Percentiles rank a stretch among this genome's conserved stretches.
phyloP scores from a whole-genome alignment of 176 grass and related monocot genomes.

The Phragmites australis region DNA sequence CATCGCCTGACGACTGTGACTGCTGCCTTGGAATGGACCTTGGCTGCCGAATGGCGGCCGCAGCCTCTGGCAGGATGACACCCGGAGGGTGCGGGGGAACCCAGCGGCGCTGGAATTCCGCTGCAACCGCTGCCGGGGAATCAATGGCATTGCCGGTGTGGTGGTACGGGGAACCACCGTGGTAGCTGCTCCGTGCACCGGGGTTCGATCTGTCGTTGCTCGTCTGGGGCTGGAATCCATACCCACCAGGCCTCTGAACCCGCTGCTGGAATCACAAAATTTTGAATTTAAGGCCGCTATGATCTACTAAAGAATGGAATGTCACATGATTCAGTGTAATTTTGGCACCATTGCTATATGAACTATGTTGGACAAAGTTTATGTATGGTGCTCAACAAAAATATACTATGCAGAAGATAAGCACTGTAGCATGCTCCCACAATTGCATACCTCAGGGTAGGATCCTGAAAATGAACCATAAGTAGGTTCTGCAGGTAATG shows the following conservation, averaged over 20 bases:
- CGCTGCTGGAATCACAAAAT: constrained; percentile 40
- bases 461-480: constrained; percentile 46
- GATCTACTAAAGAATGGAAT: neutral
- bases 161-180: constrained; percentile 33
- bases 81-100: constrained; percentile 61
- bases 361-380: neutral
- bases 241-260: constrained; percentile 45
- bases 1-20: constrained; percentile 25
- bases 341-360: neutral
- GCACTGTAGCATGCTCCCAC: neutral
- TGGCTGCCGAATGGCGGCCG: constrained; percentile 62
- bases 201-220: constrained; percentile 48
- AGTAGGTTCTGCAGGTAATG: constrained; percentile 45
- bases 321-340: neutral
- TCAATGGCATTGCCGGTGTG: constrained; percentile 26
- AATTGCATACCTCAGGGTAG: constrained; percentile 47
- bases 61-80: constrained; percentile 63
- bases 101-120: constrained; percentile 62
- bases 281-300: neutral
- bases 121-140: neutral
- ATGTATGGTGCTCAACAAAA: neutral
- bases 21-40: too few species aligned
- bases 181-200: constrained; percentile 26
- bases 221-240: constrained; percentile 45
- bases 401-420: neutral